Base-by-base conservation (phyloP, 805 yeast genomes). In the Candida coquimbonensis region DNA sequence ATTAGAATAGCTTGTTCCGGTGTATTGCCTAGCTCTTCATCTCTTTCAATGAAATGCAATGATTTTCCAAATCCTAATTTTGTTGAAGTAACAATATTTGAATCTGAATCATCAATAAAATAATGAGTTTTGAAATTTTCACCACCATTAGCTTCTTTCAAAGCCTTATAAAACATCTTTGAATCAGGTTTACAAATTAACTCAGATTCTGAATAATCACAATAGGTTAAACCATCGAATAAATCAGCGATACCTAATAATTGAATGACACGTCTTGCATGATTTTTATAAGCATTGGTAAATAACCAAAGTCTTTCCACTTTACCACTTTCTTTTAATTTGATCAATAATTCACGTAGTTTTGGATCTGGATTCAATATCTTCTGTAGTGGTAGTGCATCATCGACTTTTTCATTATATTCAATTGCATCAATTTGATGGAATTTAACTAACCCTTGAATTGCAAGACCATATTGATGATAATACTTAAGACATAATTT, bases 271-370 rank as follows among this genome's bases (percentile, higher is more conserved):
- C 97, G 73, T 39, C 81, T 56, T 0, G 91, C 99, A 65, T 91
- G 99, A 57, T 80, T 88, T 60, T 83, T 81, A 67, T 91, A 91
- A 2, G 99, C 98, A 62, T 91, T 91, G 5, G 99, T 91, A 58
- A 88, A 85, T 38, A 93, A 73, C 99, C 99, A 91, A 51, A 91
- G 68, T 57, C 81, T 73, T 55, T 81, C 83, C 47, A 83, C 79
- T 51, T 79, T 76, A 1, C 77, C 70, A n/a, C 65, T 59, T 12
- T 49, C 24, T 46, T 57, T 65, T 37, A 85, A 53, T 9, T 65
- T 55, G 4, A 74, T 45, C 38, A 85, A 64, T 73, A 79, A 65
- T 25, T 72, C 63, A 49, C 90, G 69, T 45, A 83, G 66, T 36
- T 66, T 61, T 6, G 63, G 63, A 53, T 83, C 79, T 39, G 90